These are phyloP conservation scores for Coemansia sp. DNA, from an alignment of 192 early-diverging fungal species.

Conservation along the genomic window DNA sequence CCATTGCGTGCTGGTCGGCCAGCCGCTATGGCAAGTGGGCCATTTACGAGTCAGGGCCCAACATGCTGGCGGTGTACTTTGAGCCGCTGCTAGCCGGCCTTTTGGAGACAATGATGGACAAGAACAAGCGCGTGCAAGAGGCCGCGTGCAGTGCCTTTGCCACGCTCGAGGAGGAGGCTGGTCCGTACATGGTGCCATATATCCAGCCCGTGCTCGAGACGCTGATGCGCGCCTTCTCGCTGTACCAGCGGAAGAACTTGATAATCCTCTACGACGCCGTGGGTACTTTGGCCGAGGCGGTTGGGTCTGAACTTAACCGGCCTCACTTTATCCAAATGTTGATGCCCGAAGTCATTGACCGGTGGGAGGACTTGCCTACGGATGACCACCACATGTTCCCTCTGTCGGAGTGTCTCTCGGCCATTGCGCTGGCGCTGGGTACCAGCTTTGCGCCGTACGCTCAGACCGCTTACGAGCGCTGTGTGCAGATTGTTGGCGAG, in stretches of 20 bases:
- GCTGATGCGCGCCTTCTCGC: conserved; percentile 76
- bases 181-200: conserved; percentile 77
- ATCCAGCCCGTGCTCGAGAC: conserved; percentile 84
- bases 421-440: conserved; percentile 84
- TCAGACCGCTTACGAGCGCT: conserved; percentile 81
- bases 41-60: conserved; percentile 56
- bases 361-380: conserved; percentile 80
- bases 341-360: conserved; percentile 83
- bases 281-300: conserved; percentile 94
- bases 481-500: conserved; percentile 81
- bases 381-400: conserved; percentile 94
- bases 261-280: conserved; percentile 96
- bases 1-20: conserved; percentile 98
- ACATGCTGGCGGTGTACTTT: conserved; percentile 69
- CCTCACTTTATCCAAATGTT: conserved; percentile 78
- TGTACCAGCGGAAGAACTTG: conserved; percentile 95
- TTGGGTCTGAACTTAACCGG: conserved; percentile 77
- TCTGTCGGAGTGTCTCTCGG: conserved; percentile 87
- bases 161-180: conserved; percentile 92
- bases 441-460: conserved; percentile 84
- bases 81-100: conserved; percentile 78
- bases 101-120: conserved; percentile 80
- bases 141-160: conserved; percentile 96
- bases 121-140: conserved; percentile 98
- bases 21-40: conserved; percentile 90